Conservation (phyloP, 169 alveolate species). For the Babesia caballi region DNA sequence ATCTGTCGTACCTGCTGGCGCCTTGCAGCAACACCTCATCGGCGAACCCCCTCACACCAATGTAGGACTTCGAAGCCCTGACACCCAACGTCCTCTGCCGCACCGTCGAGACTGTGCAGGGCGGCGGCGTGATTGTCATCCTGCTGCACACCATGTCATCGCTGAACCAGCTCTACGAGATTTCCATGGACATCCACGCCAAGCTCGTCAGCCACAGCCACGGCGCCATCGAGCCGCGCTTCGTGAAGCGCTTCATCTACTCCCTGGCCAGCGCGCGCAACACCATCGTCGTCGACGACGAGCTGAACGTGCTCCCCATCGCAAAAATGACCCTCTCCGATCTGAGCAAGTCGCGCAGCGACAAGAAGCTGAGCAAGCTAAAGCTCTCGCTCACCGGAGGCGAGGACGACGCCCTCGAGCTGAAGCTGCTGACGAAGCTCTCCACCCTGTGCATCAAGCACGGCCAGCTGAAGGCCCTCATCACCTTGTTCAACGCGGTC, state of each 20-base stretch:
- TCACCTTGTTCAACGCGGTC: slow-evolving; percentile 21
- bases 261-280: slow-evolving; percentile 81
- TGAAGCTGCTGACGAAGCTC: slow-evolving; percentile 42
- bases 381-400: slow-evolving; percentile 8
- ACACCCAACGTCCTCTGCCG: slow-evolving; percentile 99
- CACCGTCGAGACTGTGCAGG: slow-evolving; percentile 98
- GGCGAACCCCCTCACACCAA: neutral
- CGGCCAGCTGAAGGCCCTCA: slow-evolving; percentile 56
- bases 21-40: neutral
- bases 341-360: neutral
- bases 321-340: slow-evolving; percentile 60
- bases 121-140: slow-evolving; percentile 95
- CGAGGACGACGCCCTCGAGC: slow-evolving; percentile 45
- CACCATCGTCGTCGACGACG: slow-evolving; percentile 97
- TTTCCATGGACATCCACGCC: slow-evolving; percentile 96
- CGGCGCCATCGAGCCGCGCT: slow-evolving; percentile 89
- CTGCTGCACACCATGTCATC: slow-evolving; percentile 87
- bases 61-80: slow-evolving; percentile 95
- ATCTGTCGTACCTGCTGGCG: neutral
- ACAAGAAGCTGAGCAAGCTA: slow-evolving; percentile 39
- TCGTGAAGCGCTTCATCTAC: slow-evolving; percentile 90
- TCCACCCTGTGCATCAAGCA: slow-evolving; percentile 55
- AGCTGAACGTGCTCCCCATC: slow-evolving; percentile 96
- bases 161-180: slow-evolving; percentile 75
- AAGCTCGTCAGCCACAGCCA: slow-evolving; percentile 86